Base-by-base conservation (phyloP, 768 basidiomycete species). In the Rhodotorula toruloides region DNA sequence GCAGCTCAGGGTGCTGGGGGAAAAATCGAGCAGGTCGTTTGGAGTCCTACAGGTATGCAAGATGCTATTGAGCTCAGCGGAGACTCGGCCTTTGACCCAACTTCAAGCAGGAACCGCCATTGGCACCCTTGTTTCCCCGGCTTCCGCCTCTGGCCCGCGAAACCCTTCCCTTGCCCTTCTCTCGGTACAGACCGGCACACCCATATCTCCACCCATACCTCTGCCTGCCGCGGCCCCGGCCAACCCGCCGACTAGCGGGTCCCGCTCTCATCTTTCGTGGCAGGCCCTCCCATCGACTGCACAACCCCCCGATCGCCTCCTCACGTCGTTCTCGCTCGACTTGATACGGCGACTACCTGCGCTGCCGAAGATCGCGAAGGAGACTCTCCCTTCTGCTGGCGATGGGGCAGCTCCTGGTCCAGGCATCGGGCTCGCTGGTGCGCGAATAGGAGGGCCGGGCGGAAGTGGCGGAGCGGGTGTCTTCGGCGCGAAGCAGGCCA, bases 401-500 rank as follows among this genome's bases (percentile, higher is more conserved):
- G 25, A 31, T 25, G 27, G 25, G 19, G n/a, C 48, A 6, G 32
- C 22, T 17, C 36, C 19, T 3, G 59, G 43, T 9, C 21, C 47
- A 3, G 54, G 61, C 9, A 34, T 11, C 3, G 49, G 37, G 25
- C 25, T 17, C 10, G n/a, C 22, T 11, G 36, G 40, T 13, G 40
- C 16, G 31, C 10, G 19, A 10, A 32, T 55, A 19, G 54, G 54
- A 2, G 65, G 59, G 46, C 31, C 65, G 0, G 59, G 44, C 0
- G 63, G 50, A 1, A 58, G 61, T 3, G 53, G 53, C 4, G 60
- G 61, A 0, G 65, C 34, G 1, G 68, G 67, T 31, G 62, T 71
- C 8, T 66, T 71, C 34, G 70, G 65, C 27, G 65, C 65, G 37
- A 71, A 71, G 55, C 65, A 71, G 40, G 70, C 70, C 12, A 67